Conservation (phyloP, 805 yeast species). For the Trichomonascus vanleenenianus region DNA sequence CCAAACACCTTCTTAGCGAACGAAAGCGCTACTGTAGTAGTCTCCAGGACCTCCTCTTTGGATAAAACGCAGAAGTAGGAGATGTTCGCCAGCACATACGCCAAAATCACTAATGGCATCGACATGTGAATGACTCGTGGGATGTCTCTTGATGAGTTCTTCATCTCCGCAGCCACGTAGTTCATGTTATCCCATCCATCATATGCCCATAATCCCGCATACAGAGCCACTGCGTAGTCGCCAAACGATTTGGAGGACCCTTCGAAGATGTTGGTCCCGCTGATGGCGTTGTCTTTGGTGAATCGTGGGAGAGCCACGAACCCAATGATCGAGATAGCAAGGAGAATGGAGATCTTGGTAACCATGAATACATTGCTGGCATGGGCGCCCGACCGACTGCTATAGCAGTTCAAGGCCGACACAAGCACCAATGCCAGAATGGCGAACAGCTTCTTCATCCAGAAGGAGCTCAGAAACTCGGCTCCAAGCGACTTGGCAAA, state of each 20-base stretch:
- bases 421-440: slow-evolving; percentile 22
- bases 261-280: slow-evolving; percentile 17
- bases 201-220: slow-evolving; percentile 37
- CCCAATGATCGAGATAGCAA: slow-evolving; percentile 27
- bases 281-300: slow-evolving; percentile 19
- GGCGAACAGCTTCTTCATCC: slow-evolving; percentile 29
- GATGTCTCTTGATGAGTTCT: slow-evolving; percentile 28
- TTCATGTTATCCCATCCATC: slow-evolving; percentile 40
- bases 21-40: slow-evolving; percentile 31
- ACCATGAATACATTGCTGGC: slow-evolving; percentile 28
- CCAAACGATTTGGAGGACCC: slow-evolving; percentile 25
- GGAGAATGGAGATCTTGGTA: slow-evolving; percentile 27
- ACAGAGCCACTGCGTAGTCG: slow-evolving; percentile 30
- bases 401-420: slow-evolving; percentile 23
- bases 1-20: slow-evolving; percentile 28
- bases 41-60: slow-evolving; percentile 37
- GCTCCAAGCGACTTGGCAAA: slow-evolving; percentile 21
- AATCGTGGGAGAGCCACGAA: slow-evolving; percentile 17
- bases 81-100: slow-evolving; percentile 30
- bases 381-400: slow-evolving; percentile 27
- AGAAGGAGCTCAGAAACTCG: slow-evolving; percentile 12
- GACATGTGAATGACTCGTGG: slow-evolving; percentile 33
- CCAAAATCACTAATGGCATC: slow-evolving; percentile 32
- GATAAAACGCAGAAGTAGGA: slow-evolving; percentile 65
- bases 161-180: slow-evolving; percentile 35